Evolutionary conservation across 106 monocot genomes (phyloP).

Genomic region (Allium fistulosum): DNA sequence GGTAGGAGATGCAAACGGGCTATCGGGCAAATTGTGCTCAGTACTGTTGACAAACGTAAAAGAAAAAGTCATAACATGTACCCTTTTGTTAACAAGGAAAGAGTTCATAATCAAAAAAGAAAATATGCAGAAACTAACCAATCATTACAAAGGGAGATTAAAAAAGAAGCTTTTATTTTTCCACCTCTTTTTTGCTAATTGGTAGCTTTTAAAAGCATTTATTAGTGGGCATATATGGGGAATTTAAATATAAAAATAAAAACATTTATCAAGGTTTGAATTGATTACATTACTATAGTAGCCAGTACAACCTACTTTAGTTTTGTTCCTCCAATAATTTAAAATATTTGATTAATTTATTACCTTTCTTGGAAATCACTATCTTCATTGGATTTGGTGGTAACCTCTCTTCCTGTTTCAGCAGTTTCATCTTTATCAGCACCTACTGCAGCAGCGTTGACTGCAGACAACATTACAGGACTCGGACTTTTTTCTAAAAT

Average conservation of each 20-base stretch:
- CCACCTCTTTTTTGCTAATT: too few species aligned
- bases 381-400: constrained; percentile 27
- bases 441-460: constrained; percentile 4
- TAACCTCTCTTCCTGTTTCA: too few species aligned
- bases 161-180: too few species aligned
- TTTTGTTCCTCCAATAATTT: too few species aligned
- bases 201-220: too few species aligned
- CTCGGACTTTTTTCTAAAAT: constrained; percentile 28
- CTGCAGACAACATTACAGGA: not conserved
- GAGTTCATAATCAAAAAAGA: not conserved
- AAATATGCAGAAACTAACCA: too few species aligned
- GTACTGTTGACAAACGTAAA: not conserved
- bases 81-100: not conserved
- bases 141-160: too few species aligned
- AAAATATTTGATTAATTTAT: not conserved
- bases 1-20: constrained; percentile 55
- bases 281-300: not conserved
- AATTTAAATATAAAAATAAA: not conserved
- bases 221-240: too few species aligned
- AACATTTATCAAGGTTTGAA: not conserved
- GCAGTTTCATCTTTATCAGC: not conserved
- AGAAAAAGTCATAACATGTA: not conserved
- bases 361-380: constrained; percentile 38
- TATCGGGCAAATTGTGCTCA: constrained; percentile 56
- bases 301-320: too few species aligned